phyloP scores from a whole-genome alignment of 108 stramenopile genomes.

The Cyclotella baltica region DNA sequence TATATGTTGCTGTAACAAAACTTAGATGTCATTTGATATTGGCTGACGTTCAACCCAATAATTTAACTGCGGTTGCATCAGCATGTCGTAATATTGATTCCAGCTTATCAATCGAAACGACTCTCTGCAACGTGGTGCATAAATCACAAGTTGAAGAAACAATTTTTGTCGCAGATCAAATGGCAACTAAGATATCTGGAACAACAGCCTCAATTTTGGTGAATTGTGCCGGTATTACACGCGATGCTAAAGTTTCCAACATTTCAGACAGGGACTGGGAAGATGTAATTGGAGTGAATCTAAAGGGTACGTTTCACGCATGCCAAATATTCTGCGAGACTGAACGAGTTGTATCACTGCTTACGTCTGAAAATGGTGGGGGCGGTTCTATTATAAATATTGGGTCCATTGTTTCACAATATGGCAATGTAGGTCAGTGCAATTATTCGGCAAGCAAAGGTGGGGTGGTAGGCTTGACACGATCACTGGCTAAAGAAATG shows the following conservation, averaged over 20 bases:
- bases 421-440: conserved; percentile 81
- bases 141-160: conserved; percentile 53
- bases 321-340: conserved; percentile 66
- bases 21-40: conserved; percentile 46
- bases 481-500: conserved; percentile 80
- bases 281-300: conserved; percentile 58
- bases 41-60: conserved; percentile 29
- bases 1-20: neutral
- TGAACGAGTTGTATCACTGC: conserved; percentile 29
- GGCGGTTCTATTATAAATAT: conserved; percentile 79
- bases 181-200: conserved; percentile 36
- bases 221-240: conserved; percentile 84
- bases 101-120: conserved; percentile 22
- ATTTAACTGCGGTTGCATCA: conserved; percentile 29
- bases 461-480: conserved; percentile 74
- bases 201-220: conserved; percentile 65
- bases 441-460: conserved; percentile 90
- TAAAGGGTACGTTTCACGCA: conserved; percentile 59
- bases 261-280: conserved; percentile 58
- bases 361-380: conserved; percentile 10
- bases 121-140: conserved; percentile 65
- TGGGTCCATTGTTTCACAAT: conserved; percentile 70
- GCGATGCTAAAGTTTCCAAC: conserved; percentile 63
- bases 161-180: conserved; percentile 42
- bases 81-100: conserved; percentile 24